Evolutionary conservation across 148 eudicot genomes (phyloP).

Genomic region (Linanthus parryae): DNA sequence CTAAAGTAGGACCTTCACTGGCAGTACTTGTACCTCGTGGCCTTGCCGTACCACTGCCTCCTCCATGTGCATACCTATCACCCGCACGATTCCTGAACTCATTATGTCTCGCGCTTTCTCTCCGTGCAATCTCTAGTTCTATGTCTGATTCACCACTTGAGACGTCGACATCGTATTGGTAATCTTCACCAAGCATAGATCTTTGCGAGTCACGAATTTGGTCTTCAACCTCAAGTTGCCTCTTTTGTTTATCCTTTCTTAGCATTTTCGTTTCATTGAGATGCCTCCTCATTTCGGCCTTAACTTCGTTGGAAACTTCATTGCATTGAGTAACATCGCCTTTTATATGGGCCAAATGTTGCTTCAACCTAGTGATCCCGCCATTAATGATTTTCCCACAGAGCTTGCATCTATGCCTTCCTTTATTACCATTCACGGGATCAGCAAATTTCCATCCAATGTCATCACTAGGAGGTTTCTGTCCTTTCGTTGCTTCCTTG

Average conservation of each 20-base stretch:
- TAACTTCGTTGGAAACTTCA: background rate
- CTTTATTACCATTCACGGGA: background rate
- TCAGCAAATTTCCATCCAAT: slow-evolving; percentile 1
- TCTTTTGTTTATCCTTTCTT: background rate
- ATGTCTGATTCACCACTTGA: background rate
- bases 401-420: background rate
- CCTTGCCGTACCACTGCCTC: background rate
- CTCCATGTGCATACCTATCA: background rate
- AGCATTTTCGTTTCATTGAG: background rate
- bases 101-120: background rate
- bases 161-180: background rate
- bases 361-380: background rate
- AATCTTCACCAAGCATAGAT: background rate
- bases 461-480: too few species aligned
- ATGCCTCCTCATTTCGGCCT: background rate
- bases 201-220: background rate
- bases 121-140: background rate
- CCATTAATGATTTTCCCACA: background rate
- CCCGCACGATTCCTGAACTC: background rate
- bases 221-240: background rate
- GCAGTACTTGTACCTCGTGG: background rate
- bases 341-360: background rate
- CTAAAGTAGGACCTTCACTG: background rate
- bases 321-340: background rate
- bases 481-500: too few species aligned